These are phyloP conservation scores for Dillenia turbinata DNA, from an alignment of 164 flowering plant genomes.

Conservation along the genomic window DNA sequence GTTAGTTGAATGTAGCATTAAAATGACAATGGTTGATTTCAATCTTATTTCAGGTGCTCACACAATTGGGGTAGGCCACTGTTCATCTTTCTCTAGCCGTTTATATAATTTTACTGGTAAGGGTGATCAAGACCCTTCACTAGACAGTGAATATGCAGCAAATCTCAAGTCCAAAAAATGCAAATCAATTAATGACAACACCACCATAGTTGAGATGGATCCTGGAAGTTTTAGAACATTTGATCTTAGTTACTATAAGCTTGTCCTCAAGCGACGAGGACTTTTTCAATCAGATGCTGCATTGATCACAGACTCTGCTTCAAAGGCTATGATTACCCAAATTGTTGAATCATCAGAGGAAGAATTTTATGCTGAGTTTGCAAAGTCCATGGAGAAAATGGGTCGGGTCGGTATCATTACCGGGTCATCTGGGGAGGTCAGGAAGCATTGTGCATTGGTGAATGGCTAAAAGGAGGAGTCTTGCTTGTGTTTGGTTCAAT, in stretches of 20 bases:
- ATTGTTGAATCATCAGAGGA: constrained; percentile 17
- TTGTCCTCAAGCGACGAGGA: constrained; percentile 51
- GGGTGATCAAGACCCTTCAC: constrained; percentile 49
- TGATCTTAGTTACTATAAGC: constrained; percentile 41
- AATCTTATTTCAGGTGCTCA: constrained; percentile 21
- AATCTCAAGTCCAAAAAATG: constrained; percentile 34
- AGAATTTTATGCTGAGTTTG: constrained; percentile 45
- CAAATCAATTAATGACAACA: constrained; percentile 25
- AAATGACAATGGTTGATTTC: too few species aligned
- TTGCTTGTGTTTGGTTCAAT: not conserved
- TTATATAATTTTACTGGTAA: constrained; percentile 61
- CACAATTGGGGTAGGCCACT: constrained; percentile 32
- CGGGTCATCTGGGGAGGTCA: constrained; percentile 40
- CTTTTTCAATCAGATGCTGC: constrained; percentile 62
- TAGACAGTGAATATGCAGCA: constrained; percentile 42
- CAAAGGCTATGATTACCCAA: constrained; percentile 23
- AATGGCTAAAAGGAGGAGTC: constrained; percentile 10
- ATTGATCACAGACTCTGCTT: constrained; percentile 31
- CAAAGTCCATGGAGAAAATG: constrained; percentile 37
- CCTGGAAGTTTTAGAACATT: constrained; percentile 61
- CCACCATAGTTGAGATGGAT: constrained; percentile 50
- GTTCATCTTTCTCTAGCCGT: constrained; percentile 25
- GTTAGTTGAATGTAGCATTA: too few species aligned
- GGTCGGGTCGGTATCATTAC: constrained; percentile 33
- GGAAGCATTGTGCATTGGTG: constrained; percentile 31